phyloP scores from a whole-genome alignment of 2,329 filamentous ascomycete genomes.

The Fonsecaea multimorphosa region DNA sequence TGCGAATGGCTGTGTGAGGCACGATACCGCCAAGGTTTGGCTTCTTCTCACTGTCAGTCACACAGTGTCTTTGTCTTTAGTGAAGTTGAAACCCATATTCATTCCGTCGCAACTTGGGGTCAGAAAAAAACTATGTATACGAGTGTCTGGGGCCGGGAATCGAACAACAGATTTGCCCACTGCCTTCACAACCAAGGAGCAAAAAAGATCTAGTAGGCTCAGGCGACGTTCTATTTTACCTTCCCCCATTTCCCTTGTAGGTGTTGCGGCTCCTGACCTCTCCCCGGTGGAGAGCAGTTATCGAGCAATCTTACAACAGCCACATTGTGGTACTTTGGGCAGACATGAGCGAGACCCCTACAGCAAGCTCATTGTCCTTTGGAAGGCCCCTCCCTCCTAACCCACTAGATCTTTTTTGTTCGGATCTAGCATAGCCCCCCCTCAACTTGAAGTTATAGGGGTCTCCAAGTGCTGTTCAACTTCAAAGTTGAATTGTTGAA shows the following conservation, averaged over 20 bases:
- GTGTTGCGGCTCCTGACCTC: background rate
- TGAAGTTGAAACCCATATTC: background rate
- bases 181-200: background rate
- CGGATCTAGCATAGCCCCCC: background rate
- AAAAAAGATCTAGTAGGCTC: constrained; percentile 1
- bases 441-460: background rate
- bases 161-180: background rate
- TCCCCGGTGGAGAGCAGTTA: constrained; percentile 1
- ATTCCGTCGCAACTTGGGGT: background rate
- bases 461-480: constrained; percentile 3
- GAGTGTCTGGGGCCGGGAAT: background rate
- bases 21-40: background rate
- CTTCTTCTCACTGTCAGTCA: background rate
- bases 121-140: background rate
- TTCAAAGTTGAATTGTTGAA: background rate
- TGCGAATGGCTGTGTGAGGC: background rate
- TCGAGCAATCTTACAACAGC: constrained; percentile 8
- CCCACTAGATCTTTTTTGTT: background rate
- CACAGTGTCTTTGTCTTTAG: background rate
- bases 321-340: background rate
- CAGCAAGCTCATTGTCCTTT: background rate
- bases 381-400: constrained; percentile 4
- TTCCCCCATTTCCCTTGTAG: background rate
- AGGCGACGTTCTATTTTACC: background rate
- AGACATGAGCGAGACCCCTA: background rate